Conservation (phyloP, 2,329 filamentous ascomycete genomes). For the Diaporthe humulicola region DNA sequence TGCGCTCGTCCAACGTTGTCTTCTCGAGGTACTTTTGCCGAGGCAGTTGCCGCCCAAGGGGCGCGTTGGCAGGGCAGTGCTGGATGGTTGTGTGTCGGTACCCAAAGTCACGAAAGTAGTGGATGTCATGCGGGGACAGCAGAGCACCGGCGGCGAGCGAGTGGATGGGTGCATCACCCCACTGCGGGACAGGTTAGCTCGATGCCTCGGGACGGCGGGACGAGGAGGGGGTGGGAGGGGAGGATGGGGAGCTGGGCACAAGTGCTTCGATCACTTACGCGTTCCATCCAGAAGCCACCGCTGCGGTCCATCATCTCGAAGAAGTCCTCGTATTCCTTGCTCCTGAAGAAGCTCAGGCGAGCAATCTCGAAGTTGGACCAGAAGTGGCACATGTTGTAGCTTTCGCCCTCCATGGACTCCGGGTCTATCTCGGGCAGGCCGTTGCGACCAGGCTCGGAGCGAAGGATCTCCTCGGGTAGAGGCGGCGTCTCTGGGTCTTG, state of each 20-base stretch:
- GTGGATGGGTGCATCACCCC: conserved; percentile 98
- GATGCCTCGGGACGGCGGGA: background rate
- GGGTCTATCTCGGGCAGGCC: conserved; percentile 86
- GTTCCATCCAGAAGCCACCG: conserved; percentile 99
- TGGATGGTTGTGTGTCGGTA: conserved; percentile 99
- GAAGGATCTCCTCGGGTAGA: conserved; percentile 84
- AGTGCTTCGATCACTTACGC: conserved; percentile 67
- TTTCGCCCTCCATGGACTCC: conserved; percentile 96
- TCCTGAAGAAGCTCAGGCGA: conserved; percentile 93
- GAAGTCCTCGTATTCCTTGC: conserved; percentile 97
- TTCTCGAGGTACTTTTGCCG: conserved; percentile 84
- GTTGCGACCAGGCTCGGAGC: conserved; percentile 78
- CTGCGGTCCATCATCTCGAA: conserved; percentile 99
- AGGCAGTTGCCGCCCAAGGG: conserved; percentile 81
- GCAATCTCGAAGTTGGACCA: conserved; percentile 99
- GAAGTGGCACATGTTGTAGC: conserved; percentile 99
- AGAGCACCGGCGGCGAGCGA: conserved; percentile 94
- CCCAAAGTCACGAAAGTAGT: conserved; percentile 99
- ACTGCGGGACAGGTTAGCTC: conserved; percentile 69
- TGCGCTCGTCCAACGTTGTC: conserved; percentile 85
- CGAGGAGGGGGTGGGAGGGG: background rate
- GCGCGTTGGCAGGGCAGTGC: conserved; percentile 97
- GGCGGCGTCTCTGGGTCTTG: conserved; percentile 76
- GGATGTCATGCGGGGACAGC: conserved; percentile 84
- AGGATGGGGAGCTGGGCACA: background rate